Conservation (phyloP, 1,284 basidiomycete genomes). For the Volvariella surrecta region DNA sequence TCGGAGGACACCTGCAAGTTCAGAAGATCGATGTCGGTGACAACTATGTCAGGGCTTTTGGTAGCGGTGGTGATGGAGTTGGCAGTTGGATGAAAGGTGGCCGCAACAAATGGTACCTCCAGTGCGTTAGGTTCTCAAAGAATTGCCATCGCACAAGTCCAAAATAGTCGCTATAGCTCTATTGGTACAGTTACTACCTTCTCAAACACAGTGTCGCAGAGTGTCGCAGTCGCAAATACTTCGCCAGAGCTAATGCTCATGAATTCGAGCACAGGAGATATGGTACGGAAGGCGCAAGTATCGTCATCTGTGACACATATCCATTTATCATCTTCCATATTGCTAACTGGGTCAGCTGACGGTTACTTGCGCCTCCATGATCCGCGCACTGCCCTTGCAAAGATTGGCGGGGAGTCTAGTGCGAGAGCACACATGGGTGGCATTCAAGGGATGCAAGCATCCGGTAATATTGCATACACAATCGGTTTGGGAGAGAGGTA, state of each 20-base stretch:
- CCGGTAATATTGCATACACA: constrained; percentile 75
- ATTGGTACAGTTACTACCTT: constrained; percentile 45
- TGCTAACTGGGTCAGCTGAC: constrained; percentile 77
- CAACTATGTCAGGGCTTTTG: constrained; percentile 61
- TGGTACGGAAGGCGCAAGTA: constrained; percentile 50
- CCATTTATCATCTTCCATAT: constrained; percentile 49
- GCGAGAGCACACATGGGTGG: constrained; percentile 77
- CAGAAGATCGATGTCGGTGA: constrained; percentile 71
- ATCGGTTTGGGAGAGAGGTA: constrained; percentile 85
- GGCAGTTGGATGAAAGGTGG: constrained; percentile 77
- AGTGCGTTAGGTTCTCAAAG: constrained; percentile 28
- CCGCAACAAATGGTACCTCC: constrained; percentile 72
- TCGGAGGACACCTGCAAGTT: constrained; percentile 55
- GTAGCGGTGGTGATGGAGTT: constrained; percentile 48
- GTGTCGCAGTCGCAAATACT: constrained; percentile 58
- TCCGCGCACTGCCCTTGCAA: constrained; percentile 54
- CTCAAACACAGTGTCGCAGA: constrained; percentile 43
- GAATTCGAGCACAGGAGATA: constrained; percentile 66
- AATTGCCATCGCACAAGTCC: neutral
- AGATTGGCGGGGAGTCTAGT: constrained; percentile 37
- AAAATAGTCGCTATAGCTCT: constrained; percentile 23
- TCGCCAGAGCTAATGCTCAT: constrained; percentile 61
- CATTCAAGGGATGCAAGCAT: constrained; percentile 74
- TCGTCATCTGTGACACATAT: constrained; percentile 58
- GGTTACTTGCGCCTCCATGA: constrained; percentile 84